Percentiles rank a stretch among this genome's conserved stretches.
Conservation (phyloP, 2,329 filamentous ascomycete genomes). For the Pseudocercospora eumusae region DNA sequence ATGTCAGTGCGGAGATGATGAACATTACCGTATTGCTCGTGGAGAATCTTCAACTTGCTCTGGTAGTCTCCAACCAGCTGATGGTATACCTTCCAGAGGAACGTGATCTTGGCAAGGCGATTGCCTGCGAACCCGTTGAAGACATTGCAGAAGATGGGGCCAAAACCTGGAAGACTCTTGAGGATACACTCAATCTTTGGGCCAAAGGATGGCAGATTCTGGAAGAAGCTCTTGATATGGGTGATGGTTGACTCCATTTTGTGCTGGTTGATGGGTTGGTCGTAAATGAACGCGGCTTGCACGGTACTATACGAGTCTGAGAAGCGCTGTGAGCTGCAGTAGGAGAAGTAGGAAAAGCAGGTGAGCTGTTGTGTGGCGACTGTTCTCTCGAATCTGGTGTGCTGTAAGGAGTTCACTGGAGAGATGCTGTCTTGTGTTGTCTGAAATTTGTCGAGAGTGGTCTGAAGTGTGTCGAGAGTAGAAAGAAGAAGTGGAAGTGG, state of each 20-base stretch:
- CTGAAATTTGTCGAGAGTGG: not conserved
- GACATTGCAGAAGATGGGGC: slow-evolving; percentile 6
- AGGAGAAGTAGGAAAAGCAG: not conserved
- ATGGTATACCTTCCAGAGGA: slow-evolving; percentile 28
- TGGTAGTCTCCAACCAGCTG: slow-evolving; percentile 26
- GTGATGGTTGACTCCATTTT: not conserved
- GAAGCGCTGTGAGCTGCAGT: not conserved
- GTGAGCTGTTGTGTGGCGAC: not conserved
- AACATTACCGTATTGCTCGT: slow-evolving; percentile 22
- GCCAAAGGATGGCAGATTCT: not conserved
- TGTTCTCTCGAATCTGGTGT: too few relatives aligned
- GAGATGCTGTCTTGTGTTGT: not conserved
- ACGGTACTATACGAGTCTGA: not conserved
- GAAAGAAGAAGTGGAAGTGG: not conserved
- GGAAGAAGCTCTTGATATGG: slow-evolving; percentile 5
- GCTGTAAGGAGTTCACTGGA: not conserved
- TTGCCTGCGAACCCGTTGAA: slow-evolving; percentile 25
- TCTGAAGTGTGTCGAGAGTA: not conserved
- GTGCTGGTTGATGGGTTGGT: not conserved
- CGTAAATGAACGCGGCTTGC: not conserved
- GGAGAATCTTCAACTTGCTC: slow-evolving; percentile 20
- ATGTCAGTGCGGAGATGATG: not conserved
- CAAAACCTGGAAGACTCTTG: too few relatives aligned
- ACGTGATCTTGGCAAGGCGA: slow-evolving; percentile 27
- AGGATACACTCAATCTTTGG: too few relatives aligned